Evolutionary conservation across 805 yeast species (phyloP).

Genomic region (Teunomyces cretensis): DNA sequence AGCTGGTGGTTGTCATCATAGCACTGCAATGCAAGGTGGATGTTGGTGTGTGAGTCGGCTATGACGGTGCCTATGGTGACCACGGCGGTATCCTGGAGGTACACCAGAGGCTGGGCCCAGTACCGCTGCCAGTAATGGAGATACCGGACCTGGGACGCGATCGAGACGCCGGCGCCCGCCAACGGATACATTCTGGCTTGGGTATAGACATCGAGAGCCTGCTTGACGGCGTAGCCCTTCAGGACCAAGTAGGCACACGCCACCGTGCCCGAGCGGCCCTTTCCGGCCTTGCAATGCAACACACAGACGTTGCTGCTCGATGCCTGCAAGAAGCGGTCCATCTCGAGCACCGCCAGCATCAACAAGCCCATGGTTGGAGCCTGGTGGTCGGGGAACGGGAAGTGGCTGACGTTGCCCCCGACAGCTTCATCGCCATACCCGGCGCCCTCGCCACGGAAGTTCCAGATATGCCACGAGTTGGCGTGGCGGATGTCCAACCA

Average conservation of each 20-base stretch:
- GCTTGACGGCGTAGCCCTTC: slow-evolving; percentile 25
- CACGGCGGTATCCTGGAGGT: not conserved
- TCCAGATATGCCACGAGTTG: slow-evolving; percentile 69
- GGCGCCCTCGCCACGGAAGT: slow-evolving; percentile 59
- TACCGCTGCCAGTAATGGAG: slow-evolving; percentile 50
- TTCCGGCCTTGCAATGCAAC: slow-evolving; percentile 87
- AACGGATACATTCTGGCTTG: slow-evolving; percentile 53
- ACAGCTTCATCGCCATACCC: slow-evolving; percentile 43
- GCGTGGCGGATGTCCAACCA: slow-evolving; percentile 42
- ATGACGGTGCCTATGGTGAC: not conserved
- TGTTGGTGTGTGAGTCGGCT: not conserved
- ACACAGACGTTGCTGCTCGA: slow-evolving; percentile 53
- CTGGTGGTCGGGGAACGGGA: slow-evolving; percentile 75
- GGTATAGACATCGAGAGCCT: slow-evolving; percentile 56
- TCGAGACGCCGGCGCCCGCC: slow-evolving; percentile 69
- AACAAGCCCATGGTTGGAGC: slow-evolving; percentile 66
- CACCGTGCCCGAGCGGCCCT: slow-evolving; percentile 85
- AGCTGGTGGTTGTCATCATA: not conserved
- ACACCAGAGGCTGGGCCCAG: not conserved
- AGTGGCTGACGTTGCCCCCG: slow-evolving; percentile 30
- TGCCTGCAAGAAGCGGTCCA: slow-evolving; percentile 41
- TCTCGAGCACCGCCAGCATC: slow-evolving; percentile 40
- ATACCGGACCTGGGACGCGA: slow-evolving; percentile 66
- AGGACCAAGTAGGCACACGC: slow-evolving; percentile 58
- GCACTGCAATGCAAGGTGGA: not conserved